Conservation (phyloP, 179 eudicot species). For the Silene noctiflora region DNA sequence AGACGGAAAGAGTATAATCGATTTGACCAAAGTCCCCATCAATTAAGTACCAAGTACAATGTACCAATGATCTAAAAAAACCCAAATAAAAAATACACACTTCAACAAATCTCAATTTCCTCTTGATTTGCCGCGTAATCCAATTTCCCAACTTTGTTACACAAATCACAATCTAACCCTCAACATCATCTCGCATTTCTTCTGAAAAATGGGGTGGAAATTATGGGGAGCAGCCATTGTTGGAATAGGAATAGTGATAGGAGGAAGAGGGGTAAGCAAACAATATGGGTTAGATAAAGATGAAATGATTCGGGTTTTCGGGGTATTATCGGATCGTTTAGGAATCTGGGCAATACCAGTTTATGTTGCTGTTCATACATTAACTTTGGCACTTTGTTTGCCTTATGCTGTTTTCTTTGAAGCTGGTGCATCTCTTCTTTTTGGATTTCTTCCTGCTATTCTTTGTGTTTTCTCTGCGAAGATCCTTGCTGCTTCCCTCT, state of each 20-base stretch:
- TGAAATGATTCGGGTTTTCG: slow-evolving; percentile 36
- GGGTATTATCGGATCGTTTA: slow-evolving; percentile 43
- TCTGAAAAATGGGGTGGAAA: slow-evolving; percentile 26
- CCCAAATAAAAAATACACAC: no score
- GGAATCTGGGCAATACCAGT: slow-evolving; percentile 86
- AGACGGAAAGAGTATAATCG: no score
- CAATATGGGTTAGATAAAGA: slow-evolving; percentile 42
- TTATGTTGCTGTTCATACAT: slow-evolving; percentile 65
- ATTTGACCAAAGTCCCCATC: no score
- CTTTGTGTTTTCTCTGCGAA: slow-evolving; percentile 77
- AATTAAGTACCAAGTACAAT: no score
- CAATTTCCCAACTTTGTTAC: no score
- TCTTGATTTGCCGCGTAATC: no score
- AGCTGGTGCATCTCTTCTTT: slow-evolving; percentile 81
- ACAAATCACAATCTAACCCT: no score
- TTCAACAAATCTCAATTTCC: no score
- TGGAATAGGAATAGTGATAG: slow-evolving; percentile 26
- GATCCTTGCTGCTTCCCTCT: slow-evolving; percentile 77
- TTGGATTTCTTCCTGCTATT: slow-evolving; percentile 74
- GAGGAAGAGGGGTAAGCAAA: slow-evolving; percentile 27
- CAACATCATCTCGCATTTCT: no score
- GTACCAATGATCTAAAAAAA: no score
- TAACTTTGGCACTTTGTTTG: slow-evolving; percentile 66
- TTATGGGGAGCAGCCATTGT: slow-evolving; percentile 21
- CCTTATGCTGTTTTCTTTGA: slow-evolving; percentile 86